These are phyloP conservation scores for Saccharomycopsis hybrid DNA, from an alignment of 1,139 yeast genomes.

Conservation along the genomic window DNA sequence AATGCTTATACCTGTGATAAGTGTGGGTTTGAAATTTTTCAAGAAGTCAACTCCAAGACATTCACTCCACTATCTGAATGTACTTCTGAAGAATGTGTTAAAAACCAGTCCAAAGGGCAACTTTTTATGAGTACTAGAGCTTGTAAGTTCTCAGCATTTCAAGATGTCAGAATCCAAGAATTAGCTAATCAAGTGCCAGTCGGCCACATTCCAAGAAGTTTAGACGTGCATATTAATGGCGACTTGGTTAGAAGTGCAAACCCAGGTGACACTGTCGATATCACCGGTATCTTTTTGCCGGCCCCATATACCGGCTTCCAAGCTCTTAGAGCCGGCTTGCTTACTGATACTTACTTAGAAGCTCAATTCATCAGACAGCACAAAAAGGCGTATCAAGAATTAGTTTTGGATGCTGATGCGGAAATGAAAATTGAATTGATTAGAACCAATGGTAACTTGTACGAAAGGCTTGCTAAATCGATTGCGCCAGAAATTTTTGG, in stretches of 20 bases:
- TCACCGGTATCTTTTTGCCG: conserved; percentile 85
- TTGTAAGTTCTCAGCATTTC: conserved; percentile 90
- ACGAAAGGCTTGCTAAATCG: conserved; percentile 74
- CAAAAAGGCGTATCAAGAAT: conserved; percentile 75
- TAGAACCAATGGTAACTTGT: conserved; percentile 58
- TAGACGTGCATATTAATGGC: conserved; percentile 84
- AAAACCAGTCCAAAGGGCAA: conserved; percentile 81
- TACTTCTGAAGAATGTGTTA: conserved; percentile 70
- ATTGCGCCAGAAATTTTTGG: conserved; percentile 99
- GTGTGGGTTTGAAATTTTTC: conserved; percentile 95
- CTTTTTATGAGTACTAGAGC: conserved; percentile 92
- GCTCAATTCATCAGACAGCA: conserved; percentile 83
- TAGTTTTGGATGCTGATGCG: conserved; percentile 52
- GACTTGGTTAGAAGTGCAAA: conserved; percentile 77
- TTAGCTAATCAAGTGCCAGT: conserved; percentile 95
- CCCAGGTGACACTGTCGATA: conserved; percentile 94
- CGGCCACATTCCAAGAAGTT: conserved; percentile 90
- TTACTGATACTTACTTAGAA: conserved; percentile 90
- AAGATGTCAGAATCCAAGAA: conserved; percentile 93
- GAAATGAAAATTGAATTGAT: conserved; percentile 50
- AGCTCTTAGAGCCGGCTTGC: conserved; percentile 84
- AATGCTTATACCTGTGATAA: conserved; percentile 92
- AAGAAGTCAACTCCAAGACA: conserved; percentile 79
- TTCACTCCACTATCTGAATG: conserved; percentile 86
- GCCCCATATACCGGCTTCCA: conserved; percentile 93